Evolutionary conservation across 2,329 filamentous ascomycete genomes (phyloP).

Genomic region (Bipolaris sorokiniana): DNA sequence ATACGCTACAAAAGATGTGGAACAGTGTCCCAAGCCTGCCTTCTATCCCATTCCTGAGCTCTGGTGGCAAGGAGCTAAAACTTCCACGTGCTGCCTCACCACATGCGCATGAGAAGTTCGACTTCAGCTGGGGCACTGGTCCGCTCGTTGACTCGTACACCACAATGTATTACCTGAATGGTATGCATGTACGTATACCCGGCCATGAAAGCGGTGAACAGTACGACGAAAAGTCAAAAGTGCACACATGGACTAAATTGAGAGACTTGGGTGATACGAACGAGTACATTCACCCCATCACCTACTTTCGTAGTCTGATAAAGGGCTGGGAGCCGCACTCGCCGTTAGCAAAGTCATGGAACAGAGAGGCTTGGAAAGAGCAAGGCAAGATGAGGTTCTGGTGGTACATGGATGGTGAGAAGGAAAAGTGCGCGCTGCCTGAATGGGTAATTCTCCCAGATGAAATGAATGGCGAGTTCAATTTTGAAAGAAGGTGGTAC

Average conservation of each 20-base stretch:
- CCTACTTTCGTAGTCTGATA: conserved; percentile 35
- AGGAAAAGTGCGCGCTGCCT: conserved; percentile 26
- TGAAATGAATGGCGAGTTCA: conserved; percentile 20
- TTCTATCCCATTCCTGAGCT: conserved; percentile 31
- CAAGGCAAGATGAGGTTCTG: conserved; percentile 32
- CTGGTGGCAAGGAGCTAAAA: conserved; percentile 23
- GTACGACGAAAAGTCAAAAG: conserved; percentile 39
- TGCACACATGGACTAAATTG: conserved; percentile 46
- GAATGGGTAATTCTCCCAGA: conserved; percentile 41
- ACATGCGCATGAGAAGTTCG: conserved; percentile 45
- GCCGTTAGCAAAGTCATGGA: conserved; percentile 29
- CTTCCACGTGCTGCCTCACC: conserved; percentile 34
- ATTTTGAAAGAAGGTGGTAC: conserved; percentile 43
- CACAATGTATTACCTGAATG: conserved; percentile 52
- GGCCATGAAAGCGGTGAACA: conserved; percentile 51
- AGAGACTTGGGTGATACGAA: conserved; percentile 52
- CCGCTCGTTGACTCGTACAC: conserved; percentile 51
- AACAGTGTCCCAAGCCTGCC: conserved; percentile 26
- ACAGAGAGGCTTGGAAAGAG: conserved; percentile 24
- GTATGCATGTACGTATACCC: conserved; percentile 52
- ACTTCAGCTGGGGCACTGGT: conserved; percentile 57
- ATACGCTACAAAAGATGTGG: conserved; percentile 18
- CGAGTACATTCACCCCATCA: conserved; percentile 58
- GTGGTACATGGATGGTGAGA: conserved; percentile 34
- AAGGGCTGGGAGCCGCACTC: conserved; percentile 33